Percentiles rank a stretch among this genome's conserved stretches.
phyloP scores from a whole-genome alignment of 768 basidiomycete genomes.

The Polyporus arcularius region DNA sequence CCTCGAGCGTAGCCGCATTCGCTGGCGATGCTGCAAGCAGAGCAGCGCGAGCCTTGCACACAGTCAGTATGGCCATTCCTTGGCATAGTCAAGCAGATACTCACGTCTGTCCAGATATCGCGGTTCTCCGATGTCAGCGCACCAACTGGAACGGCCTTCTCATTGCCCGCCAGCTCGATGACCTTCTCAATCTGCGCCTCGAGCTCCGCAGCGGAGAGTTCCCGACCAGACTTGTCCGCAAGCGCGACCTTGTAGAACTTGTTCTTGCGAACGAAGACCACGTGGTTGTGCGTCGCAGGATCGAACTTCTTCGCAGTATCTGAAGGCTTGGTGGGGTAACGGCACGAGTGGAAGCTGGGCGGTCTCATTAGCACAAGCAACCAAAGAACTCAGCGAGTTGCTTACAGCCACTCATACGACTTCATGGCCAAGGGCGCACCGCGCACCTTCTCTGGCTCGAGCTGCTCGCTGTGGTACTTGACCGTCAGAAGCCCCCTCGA shows the following conservation, averaged over 20 bases:
- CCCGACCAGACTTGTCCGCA: slow-evolving; percentile 57
- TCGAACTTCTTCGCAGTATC: slow-evolving; percentile 87
- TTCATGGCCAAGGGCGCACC: slow-evolving; percentile 83
- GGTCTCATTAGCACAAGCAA: background rate
- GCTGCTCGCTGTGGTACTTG: slow-evolving; percentile 39
- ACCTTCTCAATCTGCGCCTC: slow-evolving; percentile 77
- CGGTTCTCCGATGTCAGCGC: slow-evolving; percentile 88
- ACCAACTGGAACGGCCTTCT: slow-evolving; percentile 55
- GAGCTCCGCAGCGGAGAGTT: slow-evolving; percentile 80
- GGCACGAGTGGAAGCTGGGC: slow-evolving; percentile 84
- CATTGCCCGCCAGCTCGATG: slow-evolving; percentile 59
- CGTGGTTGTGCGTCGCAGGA: slow-evolving; percentile 73
- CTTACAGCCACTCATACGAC: slow-evolving; percentile 93
- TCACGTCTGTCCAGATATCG: slow-evolving; percentile 84
- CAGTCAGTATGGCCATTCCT: background rate
- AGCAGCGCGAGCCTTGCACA: slow-evolving; percentile 51
- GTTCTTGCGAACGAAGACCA: slow-evolving; percentile 90
- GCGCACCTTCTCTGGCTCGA: slow-evolving; percentile 87
- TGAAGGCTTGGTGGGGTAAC: slow-evolving; percentile 80
- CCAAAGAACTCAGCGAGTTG: slow-evolving; percentile 2
- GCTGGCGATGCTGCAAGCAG: slow-evolving; percentile 61
- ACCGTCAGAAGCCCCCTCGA: background rate
- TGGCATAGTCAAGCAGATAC: slow-evolving; percentile 11
- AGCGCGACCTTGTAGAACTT: slow-evolving; percentile 86
- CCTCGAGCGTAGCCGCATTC: slow-evolving; percentile 69